A percentile compares a stretch with the other conserved stretches of the same genome.
These are phyloP conservation scores for Penstemon eatonii DNA, from an alignment of 257 asterid species.

Conservation along the genomic window DNA sequence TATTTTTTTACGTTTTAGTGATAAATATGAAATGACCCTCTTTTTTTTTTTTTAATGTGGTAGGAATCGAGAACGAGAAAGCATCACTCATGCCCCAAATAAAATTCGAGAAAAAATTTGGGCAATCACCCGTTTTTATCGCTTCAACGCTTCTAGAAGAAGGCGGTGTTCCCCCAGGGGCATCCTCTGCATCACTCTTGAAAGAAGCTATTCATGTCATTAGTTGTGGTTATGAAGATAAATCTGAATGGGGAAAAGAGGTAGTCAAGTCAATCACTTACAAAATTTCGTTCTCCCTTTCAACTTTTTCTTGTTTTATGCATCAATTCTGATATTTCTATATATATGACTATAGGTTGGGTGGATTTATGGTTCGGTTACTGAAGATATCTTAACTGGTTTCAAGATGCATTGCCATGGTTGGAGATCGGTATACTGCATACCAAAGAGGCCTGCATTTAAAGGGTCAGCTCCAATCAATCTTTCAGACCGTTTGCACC, in stretches of 20 bases:
- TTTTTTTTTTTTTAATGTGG: slow-evolving; percentile 4
- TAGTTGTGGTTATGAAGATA: slow-evolving; percentile 70
- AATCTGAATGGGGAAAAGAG: slow-evolving; percentile 84
- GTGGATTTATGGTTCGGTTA: slow-evolving; percentile 55
- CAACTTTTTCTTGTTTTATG: neutral
- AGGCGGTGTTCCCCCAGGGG: slow-evolving; percentile 60
- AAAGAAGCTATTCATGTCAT: slow-evolving; percentile 71
- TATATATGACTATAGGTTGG: slow-evolving; percentile 33
- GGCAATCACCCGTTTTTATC: slow-evolving; percentile 64
- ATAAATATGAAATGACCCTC: no score
- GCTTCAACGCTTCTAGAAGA: slow-evolving; percentile 62
- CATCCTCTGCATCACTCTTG: slow-evolving; percentile 59
- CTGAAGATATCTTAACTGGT: slow-evolving; percentile 52
- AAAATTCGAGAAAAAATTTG: slow-evolving; percentile 62
- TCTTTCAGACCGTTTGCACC: slow-evolving; percentile 47
- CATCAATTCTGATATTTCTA: neutral
- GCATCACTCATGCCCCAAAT: slow-evolving; percentile 57
- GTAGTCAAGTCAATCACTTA: slow-evolving; percentile 24
- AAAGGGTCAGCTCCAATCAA: slow-evolving; percentile 55
- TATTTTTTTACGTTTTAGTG: no score
- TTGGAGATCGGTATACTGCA: slow-evolving; percentile 58
- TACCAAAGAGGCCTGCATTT: slow-evolving; percentile 49
- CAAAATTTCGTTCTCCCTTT: neutral
- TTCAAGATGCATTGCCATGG: slow-evolving; percentile 58
- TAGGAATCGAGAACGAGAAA: slow-evolving; percentile 56